phyloP scores from a whole-genome alignment of 108 stramenopile species.

The Fistulifera pelliculosa region DNA sequence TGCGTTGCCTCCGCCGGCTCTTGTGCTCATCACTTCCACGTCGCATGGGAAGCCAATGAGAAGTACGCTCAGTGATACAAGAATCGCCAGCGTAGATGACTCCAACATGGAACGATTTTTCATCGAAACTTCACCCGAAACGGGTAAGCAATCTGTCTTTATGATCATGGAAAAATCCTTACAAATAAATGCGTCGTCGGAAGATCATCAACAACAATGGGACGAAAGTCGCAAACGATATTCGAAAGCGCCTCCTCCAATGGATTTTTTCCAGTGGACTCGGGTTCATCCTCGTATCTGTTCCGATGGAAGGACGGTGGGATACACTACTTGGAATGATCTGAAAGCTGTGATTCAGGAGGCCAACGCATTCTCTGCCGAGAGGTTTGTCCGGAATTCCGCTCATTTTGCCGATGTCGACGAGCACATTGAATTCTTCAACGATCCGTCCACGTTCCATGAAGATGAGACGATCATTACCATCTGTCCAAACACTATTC shows the following conservation, averaged over 20 bases:
- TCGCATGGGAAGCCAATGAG: too few relatives aligned
- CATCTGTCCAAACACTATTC: slow-evolving; percentile 58
- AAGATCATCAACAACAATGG: too few relatives aligned
- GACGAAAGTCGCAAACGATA: not conserved
- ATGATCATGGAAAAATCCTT: too few relatives aligned
- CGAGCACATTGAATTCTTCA: too few relatives aligned
- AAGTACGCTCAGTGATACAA: too few relatives aligned
- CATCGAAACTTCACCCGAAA: too few relatives aligned
- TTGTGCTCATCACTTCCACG: too few relatives aligned
- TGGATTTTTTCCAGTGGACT: slow-evolving; percentile 1
- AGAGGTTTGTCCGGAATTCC: slow-evolving; percentile 58
- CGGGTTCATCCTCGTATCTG: slow-evolving; percentile 43
- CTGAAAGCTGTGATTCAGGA: slow-evolving; percentile 56
- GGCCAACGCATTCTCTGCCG: slow-evolving; percentile 63
- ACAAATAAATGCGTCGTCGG: too few relatives aligned
- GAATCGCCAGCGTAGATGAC: too few relatives aligned
- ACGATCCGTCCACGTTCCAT: slow-evolving; percentile 38
- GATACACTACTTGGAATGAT: slow-evolving; percentile 54
- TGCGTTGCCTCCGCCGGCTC: too few relatives aligned
- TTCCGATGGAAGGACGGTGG: slow-evolving; percentile 50
- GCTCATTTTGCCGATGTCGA: slow-evolving; percentile 20
- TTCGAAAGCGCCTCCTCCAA: not conserved
- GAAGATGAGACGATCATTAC: slow-evolving; percentile 52
- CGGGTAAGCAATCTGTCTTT: too few relatives aligned
- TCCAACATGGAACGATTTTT: too few relatives aligned